Evolutionary conservation across 768 basidiomycete species (phyloP).

Genomic region (Rhizopogon rudus): DNA sequence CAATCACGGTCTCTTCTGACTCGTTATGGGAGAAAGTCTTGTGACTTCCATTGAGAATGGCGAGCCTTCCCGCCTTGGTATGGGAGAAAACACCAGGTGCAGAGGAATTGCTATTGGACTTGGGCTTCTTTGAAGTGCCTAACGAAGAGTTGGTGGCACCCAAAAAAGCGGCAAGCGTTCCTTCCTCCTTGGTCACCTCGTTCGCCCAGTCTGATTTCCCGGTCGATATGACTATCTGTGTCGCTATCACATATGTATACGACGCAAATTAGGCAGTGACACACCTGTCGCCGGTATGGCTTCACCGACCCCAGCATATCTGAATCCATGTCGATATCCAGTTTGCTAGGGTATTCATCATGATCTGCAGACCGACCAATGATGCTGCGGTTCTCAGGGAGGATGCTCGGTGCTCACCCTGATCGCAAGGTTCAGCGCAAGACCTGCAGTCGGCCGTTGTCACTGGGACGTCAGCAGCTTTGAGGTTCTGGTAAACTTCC

Average conservation of each 20-base stretch:
- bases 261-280: slow-evolving; percentile 3
- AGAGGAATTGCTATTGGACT: slow-evolving; percentile 7
- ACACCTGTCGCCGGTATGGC: slow-evolving; percentile 78
- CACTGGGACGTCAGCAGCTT: slow-evolving; percentile 57
- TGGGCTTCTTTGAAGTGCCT: slow-evolving; percentile 7
- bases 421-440: slow-evolving; percentile 76
- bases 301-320: slow-evolving; percentile 84
- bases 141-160: slow-evolving; percentile 8
- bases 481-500: slow-evolving; percentile 45
- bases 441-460: slow-evolving; percentile 63
- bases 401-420: slow-evolving; percentile 36
- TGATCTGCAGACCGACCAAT: slow-evolving; percentile 43
- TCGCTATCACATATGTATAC: neutral
- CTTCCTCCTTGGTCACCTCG: slow-evolving; percentile 68
- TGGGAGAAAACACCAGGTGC: slow-evolving; percentile 55
- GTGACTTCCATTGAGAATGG: slow-evolving; percentile 84
- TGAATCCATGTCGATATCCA: slow-evolving; percentile 74
- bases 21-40: slow-evolving; percentile 54
- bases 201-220: slow-evolving; percentile 86
- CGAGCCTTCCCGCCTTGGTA: slow-evolving; percentile 49
- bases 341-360: slow-evolving; percentile 65
- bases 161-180: slow-evolving; percentile 66
- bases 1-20: slow-evolving; percentile 71
- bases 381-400: slow-evolving; percentile 3
- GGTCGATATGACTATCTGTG: slow-evolving; percentile 82